Percentiles rank a stretch among this genome's conserved stretches.
Evolutionary conservation across 148 eudicot species (phyloP).

Genomic region (Nyssa sinensis): DNA sequence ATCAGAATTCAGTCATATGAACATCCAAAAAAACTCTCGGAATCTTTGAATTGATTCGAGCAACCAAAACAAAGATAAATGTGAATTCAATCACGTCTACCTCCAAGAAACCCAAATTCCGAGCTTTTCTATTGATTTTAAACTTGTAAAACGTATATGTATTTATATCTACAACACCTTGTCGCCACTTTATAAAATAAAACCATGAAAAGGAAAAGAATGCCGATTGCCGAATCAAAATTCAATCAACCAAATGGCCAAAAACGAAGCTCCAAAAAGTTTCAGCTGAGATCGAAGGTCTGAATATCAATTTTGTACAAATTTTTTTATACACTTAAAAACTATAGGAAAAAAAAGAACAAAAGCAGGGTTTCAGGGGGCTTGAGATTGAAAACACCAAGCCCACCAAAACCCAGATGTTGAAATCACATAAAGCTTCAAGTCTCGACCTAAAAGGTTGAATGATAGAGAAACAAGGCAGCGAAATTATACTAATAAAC

Average conservation of each 20-base stretch:
- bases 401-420: slow-evolving; percentile 21
- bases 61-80: not conserved
- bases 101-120: not conserved
- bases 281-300: not conserved
- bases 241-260: too few relatives aligned
- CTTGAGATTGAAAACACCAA: slow-evolving; percentile 6
- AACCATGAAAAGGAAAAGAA: too few relatives aligned
- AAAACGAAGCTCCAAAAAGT: too few relatives aligned
- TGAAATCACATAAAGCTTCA: not conserved
- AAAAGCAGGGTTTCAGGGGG: not conserved
- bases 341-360: not conserved
- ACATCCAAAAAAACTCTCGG: not conserved
- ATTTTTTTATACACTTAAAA: not conserved
- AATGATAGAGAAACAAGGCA: not conserved
- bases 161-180: too few relatives aligned
- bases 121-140: not conserved
- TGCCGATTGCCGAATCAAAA: too few relatives aligned
- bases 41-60: not conserved
- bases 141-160: too few relatives aligned
- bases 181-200: too few relatives aligned
- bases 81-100: too few relatives aligned
- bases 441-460: not conserved
- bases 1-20: not conserved
- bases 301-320: not conserved
- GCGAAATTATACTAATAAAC: not conserved